Conservation (phyloP, 2,329 filamentous ascomycete genomes). For the Sporothrix brasiliensis region DNA sequence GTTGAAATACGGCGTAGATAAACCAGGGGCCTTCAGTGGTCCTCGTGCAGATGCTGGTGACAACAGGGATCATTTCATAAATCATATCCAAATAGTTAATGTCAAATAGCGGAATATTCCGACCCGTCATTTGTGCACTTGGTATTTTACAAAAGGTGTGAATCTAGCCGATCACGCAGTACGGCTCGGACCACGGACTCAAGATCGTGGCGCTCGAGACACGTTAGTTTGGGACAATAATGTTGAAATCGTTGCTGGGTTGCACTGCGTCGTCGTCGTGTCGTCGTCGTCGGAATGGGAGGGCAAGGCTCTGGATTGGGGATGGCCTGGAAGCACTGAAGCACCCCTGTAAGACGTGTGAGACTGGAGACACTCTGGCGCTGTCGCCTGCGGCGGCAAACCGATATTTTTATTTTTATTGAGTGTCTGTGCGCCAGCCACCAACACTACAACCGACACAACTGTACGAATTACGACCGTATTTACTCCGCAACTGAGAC, state of each 20-base stretch:
- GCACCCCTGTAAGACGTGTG: neutral
- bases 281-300: neutral
- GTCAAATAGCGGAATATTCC: too few relatives aligned
- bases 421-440: constrained; percentile 19
- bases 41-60: too few relatives aligned
- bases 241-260: neutral
- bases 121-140: too few relatives aligned
- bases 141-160: too few relatives aligned
- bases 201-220: too few relatives aligned
- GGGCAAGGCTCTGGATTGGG: neutral
- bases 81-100: too few relatives aligned
- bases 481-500: neutral
- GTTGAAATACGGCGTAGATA: too few relatives aligned
- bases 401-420: constrained; percentile 2
- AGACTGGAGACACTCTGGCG: neutral
- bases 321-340: neutral
- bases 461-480: neutral
- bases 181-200: too few relatives aligned
- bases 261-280: neutral
- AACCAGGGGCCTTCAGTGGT: too few relatives aligned
- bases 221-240: too few relatives aligned
- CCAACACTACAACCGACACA: neutral
- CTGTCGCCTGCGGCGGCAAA: constrained; percentile 19
- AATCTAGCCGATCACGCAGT: too few relatives aligned
- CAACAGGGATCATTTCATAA: too few relatives aligned